Conservation (phyloP, 371 early-diverging fungal genomes). For the Mucor saturninus region DNA sequence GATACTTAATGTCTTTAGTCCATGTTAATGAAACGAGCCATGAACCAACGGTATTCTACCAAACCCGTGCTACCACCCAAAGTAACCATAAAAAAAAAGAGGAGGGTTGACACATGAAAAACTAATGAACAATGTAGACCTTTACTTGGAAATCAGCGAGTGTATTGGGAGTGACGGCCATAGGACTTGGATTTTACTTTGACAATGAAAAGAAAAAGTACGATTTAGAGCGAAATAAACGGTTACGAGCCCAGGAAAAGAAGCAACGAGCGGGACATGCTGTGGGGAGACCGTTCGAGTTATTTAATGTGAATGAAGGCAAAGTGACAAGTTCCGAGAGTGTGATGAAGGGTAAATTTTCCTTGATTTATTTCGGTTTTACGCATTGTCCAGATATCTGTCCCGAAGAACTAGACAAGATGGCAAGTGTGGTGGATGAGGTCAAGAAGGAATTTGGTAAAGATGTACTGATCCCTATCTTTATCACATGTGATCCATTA, state of each 20-base stretch:
- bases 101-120: too few relatives aligned
- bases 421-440: conserved; percentile 83
- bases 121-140: conserved; percentile 18
- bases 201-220: conserved; percentile 66
- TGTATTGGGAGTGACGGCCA: conserved; percentile 63
- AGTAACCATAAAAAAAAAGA: background rate
- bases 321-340: conserved; percentile 23
- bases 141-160: conserved; percentile 57
- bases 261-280: conserved; percentile 72
- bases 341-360: conserved; percentile 66
- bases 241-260: conserved; percentile 36
- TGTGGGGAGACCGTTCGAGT: conserved; percentile 91
- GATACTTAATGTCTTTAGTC: too few relatives aligned
- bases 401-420: conserved; percentile 97
- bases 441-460: conserved; percentile 42
- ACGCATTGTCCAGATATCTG: conserved; percentile 98
- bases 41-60: background rate
- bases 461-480: conserved; percentile 74
- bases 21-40: background rate
- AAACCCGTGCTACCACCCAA: conserved; percentile 3
- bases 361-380: conserved; percentile 97
- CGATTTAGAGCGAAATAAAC: conserved; percentile 40
- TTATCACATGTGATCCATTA: conserved; percentile 93
- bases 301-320: conserved; percentile 74
- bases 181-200: conserved; percentile 65